Percentiles rank a stretch among this genome's conserved stretches.
phyloP scores from a whole-genome alignment of 225 moss, liverwort and hornwort species.

The Ulota crispa region DNA sequence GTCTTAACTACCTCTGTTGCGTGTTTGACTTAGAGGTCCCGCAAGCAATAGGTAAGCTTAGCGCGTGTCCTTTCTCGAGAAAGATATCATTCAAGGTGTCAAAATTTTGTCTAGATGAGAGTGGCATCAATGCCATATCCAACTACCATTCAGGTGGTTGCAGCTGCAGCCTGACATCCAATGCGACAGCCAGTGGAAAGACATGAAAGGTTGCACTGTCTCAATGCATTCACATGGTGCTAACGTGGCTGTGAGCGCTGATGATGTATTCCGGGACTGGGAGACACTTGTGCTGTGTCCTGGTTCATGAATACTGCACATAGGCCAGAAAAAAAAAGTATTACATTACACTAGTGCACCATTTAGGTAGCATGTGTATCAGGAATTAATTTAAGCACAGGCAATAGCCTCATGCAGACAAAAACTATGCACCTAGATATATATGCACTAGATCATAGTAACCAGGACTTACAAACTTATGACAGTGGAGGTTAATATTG shows the following conservation, averaged over 20 bases:
- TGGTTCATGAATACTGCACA: background rate
- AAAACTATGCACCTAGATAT: background rate
- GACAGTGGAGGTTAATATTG: background rate
- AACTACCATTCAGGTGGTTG: conserved; percentile 18
- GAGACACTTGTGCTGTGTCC: background rate
- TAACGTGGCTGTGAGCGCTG: conserved; percentile 23
- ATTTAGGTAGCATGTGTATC: background rate
- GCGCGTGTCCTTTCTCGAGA: conserved; percentile 1
- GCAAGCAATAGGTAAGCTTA: conserved; percentile 4
- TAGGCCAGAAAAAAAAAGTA: background rate
- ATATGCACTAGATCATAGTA: background rate
- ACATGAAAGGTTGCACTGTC: background rate
- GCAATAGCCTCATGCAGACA: background rate
- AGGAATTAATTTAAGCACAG: background rate
- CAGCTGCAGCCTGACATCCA: conserved; percentile 20
- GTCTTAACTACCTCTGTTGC: conserved; percentile 16
- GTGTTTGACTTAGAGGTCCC: conserved; percentile 31
- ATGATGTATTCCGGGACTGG: background rate
- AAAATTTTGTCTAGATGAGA: conserved; percentile 2
- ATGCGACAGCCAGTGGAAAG: conserved; percentile 12
- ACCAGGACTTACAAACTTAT: background rate
- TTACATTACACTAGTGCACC: background rate
- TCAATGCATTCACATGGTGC: conserved; percentile 25
- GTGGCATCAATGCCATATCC: conserved; percentile 18
- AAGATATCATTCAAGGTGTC: conserved; percentile 3